Base-by-base conservation (phyloP, 2,329 filamentous ascomycete species). In the Aphanoascus verrucosus region DNA sequence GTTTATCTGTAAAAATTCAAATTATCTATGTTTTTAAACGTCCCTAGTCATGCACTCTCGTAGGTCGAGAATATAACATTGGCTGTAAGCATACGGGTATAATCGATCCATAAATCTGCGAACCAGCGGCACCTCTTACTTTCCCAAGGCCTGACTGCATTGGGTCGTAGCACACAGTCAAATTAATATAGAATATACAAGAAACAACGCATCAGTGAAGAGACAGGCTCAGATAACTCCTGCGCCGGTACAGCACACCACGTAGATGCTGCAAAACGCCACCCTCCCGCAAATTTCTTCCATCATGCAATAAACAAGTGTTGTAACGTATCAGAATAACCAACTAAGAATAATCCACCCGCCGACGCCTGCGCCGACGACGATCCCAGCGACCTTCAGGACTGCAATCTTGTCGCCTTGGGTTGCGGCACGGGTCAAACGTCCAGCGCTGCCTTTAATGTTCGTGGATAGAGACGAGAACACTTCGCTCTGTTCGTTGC, bases 371-470 rank as follows among this genome's bases (percentile, higher is more conserved):
- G 74, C 70, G 5, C 73, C 88, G 42, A 91, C 78, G 20, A 94
- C 77, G 38, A 96, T 94, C 20, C 81, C 91, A 0, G 89, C 83
- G 47, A 98, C 75, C 70, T 96, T 96, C 57, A 98, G 70, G 38
- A 97, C 84, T 14, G 93, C 91, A 40, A 95, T 80, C 63, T 88
- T 91, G 71, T 96, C 94, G 49, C 93, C 93, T 52, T 84, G 82
- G 49, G 84, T 84, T 44, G 93, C 93, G 89, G 97, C 97, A 57
- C 89, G 83, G 19, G 85, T 88, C 45, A 98, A 73, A 11, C 93
- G 81, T 47, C 79, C 77, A 11, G 89, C 89, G 59, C 86, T 94
- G 42, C 89, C 88, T 67, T 88, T 91, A 56, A 98, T 74, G 59
- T 84, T 84, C 12, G 84, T 84, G 35, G 81, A 79, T 79, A 98